Evolutionary conservation across 1,139 yeast species (phyloP).

Genomic region (Arxiozyma slooffiae): DNA sequence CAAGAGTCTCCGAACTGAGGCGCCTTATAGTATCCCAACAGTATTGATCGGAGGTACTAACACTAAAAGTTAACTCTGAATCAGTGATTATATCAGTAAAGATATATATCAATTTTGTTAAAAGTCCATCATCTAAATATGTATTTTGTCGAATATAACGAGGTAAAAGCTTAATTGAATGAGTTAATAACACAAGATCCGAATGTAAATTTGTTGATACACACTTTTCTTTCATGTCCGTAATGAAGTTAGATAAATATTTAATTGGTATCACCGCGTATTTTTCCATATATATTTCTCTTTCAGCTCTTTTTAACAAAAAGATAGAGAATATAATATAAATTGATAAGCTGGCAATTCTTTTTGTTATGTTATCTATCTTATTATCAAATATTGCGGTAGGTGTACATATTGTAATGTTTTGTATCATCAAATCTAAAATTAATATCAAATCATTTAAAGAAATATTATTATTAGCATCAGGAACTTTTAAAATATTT

Average conservation of each 20-base stretch:
- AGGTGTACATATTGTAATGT: slow-evolving; percentile 8
- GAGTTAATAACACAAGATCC: slow-evolving; percentile 10
- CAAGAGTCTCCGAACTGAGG: slow-evolving; percentile 34
- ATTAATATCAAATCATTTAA: slow-evolving; percentile 7
- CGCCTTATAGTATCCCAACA: slow-evolving; percentile 24
- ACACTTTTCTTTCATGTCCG: not conserved
- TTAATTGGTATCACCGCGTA: slow-evolving; percentile 36
- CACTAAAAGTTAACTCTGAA: slow-evolving; percentile 12
- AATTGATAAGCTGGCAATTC: slow-evolving; percentile 34
- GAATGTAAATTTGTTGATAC: not conserved
- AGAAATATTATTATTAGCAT: slow-evolving; percentile 10
- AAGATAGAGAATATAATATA: slow-evolving; percentile 38
- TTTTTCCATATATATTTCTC: slow-evolving; percentile 38
- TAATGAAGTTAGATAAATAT: slow-evolving; percentile 31
- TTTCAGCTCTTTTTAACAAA: slow-evolving; percentile 35
- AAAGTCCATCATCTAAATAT: slow-evolving; percentile 24
- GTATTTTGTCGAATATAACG: slow-evolving; percentile 17
- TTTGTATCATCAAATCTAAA: slow-evolving; percentile 16
- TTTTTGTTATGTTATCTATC: slow-evolving; percentile 1
- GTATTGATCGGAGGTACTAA: slow-evolving; percentile 12
- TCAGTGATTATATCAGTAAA: slow-evolving; percentile 26
- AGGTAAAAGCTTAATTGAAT: slow-evolving; percentile 18
- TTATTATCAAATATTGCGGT: not conserved
- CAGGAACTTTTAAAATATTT: slow-evolving; percentile 15
- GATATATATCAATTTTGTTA: slow-evolving; percentile 23